Percentiles rank a stretch among this genome's conserved stretches.
phyloP scores from a whole-genome alignment of 2,329 filamentous ascomycete species.

The Phialemonium atrogriseum region DNA sequence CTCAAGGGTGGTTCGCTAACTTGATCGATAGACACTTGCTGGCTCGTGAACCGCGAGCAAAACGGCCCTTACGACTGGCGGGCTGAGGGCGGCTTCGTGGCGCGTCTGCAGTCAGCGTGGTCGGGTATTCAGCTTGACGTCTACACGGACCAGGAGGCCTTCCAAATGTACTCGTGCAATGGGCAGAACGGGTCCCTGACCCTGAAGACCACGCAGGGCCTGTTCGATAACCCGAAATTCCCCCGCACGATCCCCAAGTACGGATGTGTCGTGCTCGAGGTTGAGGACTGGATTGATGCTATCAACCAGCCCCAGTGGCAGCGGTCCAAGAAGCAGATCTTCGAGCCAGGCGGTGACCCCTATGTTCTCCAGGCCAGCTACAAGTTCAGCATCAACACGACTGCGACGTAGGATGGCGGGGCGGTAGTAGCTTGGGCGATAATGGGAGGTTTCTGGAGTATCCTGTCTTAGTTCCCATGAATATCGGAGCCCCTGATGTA shows the following conservation, averaged over 20 bases:
- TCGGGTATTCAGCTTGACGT: constrained; percentile 80
- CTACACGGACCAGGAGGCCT: constrained; percentile 74
- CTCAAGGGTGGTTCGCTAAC: constrained; percentile 4
- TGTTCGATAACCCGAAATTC: constrained; percentile 43
- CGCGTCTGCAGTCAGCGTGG: constrained; percentile 62
- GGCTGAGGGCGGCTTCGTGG: constrained; percentile 43
- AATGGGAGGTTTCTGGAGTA: too few relatives aligned
- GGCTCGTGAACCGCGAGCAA: constrained; percentile 54
- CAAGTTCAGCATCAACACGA: constrained; percentile 43
- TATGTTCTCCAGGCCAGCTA: constrained; percentile 57
- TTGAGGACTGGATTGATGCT: constrained; percentile 87
- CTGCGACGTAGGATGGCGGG: too few relatives aligned
- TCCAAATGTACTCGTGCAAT: constrained; percentile 83
- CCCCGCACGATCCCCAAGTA: constrained; percentile 62
- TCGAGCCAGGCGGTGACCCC: constrained; percentile 47
- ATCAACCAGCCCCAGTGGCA: constrained; percentile 91
- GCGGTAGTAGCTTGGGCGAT: too few relatives aligned
- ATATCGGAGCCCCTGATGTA: too few relatives aligned
- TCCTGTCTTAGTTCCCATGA: too few relatives aligned
- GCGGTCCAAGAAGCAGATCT: constrained; percentile 53
- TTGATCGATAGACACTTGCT: constrained; percentile 54
- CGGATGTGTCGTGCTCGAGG: constrained; percentile 84
- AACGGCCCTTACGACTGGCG: constrained; percentile 57
- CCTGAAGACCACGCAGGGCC: constrained; percentile 63
- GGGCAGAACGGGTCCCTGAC: constrained; percentile 64